Conservation (phyloP, 2,329 filamentous ascomycete species). For the Epichloe sp. region DNA sequence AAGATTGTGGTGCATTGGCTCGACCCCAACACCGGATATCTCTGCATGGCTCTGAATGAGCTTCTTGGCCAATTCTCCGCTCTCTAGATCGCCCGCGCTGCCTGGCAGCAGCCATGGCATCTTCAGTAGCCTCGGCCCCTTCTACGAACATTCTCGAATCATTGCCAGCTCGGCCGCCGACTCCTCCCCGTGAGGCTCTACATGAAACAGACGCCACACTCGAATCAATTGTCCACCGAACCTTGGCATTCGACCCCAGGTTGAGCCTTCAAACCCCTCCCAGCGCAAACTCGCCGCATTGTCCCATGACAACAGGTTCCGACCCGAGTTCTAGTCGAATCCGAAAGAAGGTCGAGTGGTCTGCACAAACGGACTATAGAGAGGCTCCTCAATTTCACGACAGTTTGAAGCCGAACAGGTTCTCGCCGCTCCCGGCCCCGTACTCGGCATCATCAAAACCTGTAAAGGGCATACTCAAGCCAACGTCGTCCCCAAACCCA, state of each 20-base stretch:
- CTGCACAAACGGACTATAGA: constrained; percentile 40
- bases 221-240: constrained; percentile 22
- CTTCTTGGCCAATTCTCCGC: constrained; percentile 10
- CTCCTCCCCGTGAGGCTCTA: constrained; percentile 46
- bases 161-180: constrained; percentile 49
- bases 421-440: constrained; percentile 28
- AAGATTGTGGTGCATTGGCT: not conserved
- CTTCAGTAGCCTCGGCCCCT: constrained; percentile 23
- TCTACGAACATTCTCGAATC: constrained; percentile 31
- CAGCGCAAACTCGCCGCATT: constrained; percentile 30
- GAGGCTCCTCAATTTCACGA: constrained; percentile 35
- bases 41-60: constrained; percentile 4
- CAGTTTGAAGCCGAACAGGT: constrained; percentile 22
- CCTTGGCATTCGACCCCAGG: constrained; percentile 24
- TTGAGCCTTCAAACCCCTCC: constrained; percentile 38
- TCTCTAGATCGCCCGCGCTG: constrained; percentile 28
- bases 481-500: constrained; percentile 36
- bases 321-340: constrained; percentile 30
- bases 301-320: constrained; percentile 26
- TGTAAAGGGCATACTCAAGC: constrained; percentile 66
- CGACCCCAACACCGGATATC: not conserved
- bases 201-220: constrained; percentile 22
- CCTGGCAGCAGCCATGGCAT: constrained; percentile 28
- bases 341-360: constrained; percentile 46
- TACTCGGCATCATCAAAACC: constrained; percentile 30